Conservation (phyloP, 2,329 filamentous ascomycete species). For the Ampelomyces quisqualis region DNA sequence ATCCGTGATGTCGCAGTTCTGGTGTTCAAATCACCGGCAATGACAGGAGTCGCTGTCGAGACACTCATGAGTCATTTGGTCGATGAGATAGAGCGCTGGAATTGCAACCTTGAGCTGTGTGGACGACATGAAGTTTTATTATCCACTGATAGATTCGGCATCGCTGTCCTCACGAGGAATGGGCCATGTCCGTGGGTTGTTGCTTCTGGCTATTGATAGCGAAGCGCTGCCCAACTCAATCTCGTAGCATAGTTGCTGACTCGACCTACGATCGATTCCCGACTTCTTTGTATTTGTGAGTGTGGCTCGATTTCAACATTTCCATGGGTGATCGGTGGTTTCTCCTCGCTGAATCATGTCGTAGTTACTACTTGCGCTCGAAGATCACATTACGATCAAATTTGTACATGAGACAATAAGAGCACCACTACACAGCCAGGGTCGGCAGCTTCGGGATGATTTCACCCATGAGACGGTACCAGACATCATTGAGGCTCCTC, state of each 20-base stretch:
- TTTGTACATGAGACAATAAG: background rate
- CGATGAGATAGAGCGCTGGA: constrained; percentile 55
- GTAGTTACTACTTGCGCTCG: background rate
- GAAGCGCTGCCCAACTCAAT: too few relatives aligned
- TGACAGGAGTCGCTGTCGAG: constrained; percentile 43
- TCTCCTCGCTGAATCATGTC: background rate
- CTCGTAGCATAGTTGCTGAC: background rate
- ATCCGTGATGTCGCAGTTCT: constrained; percentile 57
- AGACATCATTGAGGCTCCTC: constrained; percentile 1
- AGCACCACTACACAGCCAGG: background rate
- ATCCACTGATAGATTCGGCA: constrained; percentile 31
- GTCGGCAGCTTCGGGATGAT: constrained; percentile 1
- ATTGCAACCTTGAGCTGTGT: constrained; percentile 56
- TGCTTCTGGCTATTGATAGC: background rate
- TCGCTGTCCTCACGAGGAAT: constrained; percentile 11
- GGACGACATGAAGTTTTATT: constrained; percentile 59
- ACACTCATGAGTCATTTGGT: constrained; percentile 62
- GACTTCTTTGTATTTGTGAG: background rate
- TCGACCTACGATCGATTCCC: too few relatives aligned
- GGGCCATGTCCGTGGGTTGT: background rate
- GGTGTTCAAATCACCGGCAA: constrained; percentile 40
- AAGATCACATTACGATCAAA: background rate
- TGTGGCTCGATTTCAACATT: background rate
- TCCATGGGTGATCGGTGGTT: background rate
- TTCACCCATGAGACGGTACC: background rate